Base-by-base conservation (phyloP, 78 protist genomes). In the Polysphondylium violaceum region DNA sequence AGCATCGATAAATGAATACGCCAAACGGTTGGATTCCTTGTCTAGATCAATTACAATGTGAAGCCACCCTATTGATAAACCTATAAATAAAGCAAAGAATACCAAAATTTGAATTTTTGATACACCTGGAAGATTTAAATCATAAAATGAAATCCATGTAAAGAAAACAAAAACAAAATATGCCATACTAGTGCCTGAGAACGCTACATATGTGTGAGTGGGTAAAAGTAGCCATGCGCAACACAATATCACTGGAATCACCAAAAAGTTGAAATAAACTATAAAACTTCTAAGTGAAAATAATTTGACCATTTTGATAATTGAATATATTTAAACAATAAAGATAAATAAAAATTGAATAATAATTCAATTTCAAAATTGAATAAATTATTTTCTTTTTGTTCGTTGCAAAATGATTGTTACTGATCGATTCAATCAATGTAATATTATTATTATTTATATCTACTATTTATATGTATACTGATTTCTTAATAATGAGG, bases 131-230 rank as follows among this genome's bases (percentile, higher is more conserved):
- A 81, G 31, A 68, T 81, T 81, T 38, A 81, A 68, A 68, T 81
- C 89, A 41, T 81, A 81, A 56, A 81, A 81, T 36, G 89, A 81
- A 21, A 81, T 81, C 89, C 89, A 81, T 68, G 89, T 68, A 40
- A 81, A 81, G 41, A 68, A 81, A 76, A 81, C 68, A 21, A 81
- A 38, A 17, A 81, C 41, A 68, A 51, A 81, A 43, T 68, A 81
- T 12, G 55, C 63, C 76, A 81, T 81, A 1, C 58, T 51, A 8
- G 77, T 68, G 6, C 53, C 89, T 33, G 89, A 47, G 29, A 36
- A 81, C 9, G 17, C 23, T 21, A 50, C 11, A 41, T 68, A 81
- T 9, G 78, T 68, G 2, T 55, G 12, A 16, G 68, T 43, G 2
- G 89, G 89, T 29, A 81, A 29, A 33, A 81, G 35, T 31, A 81